Evolutionary conservation across 345 rosid species (phyloP).

Genomic region (Nasturtium officinale): DNA sequence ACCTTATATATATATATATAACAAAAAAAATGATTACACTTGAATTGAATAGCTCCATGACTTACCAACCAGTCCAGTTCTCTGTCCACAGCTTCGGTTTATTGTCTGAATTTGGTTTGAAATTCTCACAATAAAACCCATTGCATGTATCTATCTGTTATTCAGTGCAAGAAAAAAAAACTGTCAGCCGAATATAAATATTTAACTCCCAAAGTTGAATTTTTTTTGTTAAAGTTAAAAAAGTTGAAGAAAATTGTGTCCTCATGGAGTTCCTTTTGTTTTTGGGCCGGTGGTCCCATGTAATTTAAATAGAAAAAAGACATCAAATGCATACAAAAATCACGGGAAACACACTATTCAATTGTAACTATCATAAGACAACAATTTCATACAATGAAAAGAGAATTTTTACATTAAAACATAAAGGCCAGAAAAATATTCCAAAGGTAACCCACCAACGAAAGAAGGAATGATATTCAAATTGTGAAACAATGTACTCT

Average conservation of each 20-base stretch:
- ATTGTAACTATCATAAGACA: not conserved
- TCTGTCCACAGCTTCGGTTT: conserved; percentile 98
- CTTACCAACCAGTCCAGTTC: conserved; percentile 95
- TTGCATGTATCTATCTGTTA: conserved; percentile 85
- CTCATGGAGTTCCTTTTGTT: not conserved
- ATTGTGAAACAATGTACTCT: not conserved
- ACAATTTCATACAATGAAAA: not conserved
- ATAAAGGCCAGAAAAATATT: not conserved
- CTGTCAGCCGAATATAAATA: not conserved
- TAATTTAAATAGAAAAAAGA: conserved; percentile 24
- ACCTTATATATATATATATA: too few species aligned
- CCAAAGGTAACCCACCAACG: conserved; percentile 21
- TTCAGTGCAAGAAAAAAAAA: not conserved
- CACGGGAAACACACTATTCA: not conserved
- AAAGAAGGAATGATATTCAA: not conserved
- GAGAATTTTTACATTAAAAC: not conserved
- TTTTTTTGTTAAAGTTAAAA: conserved; percentile 21
- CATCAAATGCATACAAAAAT: not conserved
- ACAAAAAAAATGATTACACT: too few species aligned
- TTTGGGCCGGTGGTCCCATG: conserved; percentile 22
- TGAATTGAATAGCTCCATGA: too few species aligned
- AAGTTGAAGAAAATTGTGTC: conserved; percentile 1
- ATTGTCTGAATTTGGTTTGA: conserved; percentile 60
- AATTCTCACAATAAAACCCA: conserved; percentile 82
- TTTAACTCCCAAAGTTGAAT: not conserved